These are phyloP conservation scores for Fusarium floridanum DNA, from an alignment of 2,329 filamentous ascomycete species.

Conservation along the genomic window DNA sequence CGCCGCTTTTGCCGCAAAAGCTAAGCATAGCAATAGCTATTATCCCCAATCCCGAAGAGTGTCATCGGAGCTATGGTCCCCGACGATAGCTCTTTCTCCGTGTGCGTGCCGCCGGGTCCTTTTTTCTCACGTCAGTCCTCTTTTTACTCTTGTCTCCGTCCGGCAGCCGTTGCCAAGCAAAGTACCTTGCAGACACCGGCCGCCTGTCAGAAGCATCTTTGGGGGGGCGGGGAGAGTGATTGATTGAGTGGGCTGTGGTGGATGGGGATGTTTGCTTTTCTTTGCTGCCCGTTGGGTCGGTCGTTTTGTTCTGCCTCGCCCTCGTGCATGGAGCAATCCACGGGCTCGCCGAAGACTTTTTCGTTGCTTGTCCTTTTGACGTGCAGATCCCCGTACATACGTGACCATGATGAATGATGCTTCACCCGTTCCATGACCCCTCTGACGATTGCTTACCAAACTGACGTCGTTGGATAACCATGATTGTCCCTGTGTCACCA, in stretches of 20 bases:
- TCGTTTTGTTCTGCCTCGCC: background rate
- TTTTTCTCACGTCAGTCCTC: conserved; percentile 2
- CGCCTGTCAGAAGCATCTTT: background rate
- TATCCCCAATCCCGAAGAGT: background rate
- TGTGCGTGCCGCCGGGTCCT: background rate
- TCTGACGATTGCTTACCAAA: conserved; percentile 5
- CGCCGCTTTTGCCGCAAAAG: conserved; percentile 3
- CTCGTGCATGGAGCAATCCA: background rate
- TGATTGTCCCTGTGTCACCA: background rate
- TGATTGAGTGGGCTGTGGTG: background rate
- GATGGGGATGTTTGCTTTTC: background rate
- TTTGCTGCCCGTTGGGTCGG: background rate
- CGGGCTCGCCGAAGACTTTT: conserved; percentile 26
- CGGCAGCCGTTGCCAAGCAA: conserved; percentile 4
- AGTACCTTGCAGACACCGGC: background rate
- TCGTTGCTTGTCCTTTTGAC: conserved; percentile 11
- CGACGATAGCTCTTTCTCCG: conserved; percentile 1
- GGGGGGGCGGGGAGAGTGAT: background rate
- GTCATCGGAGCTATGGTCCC: conserved; percentile 1
- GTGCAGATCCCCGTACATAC: conserved; percentile 10
- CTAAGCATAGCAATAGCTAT: background rate
- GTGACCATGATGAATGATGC: conserved; percentile 11
- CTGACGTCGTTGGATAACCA: background rate
- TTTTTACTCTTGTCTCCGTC: background rate
- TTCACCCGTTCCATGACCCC: conserved; percentile 2